phyloP scores from a whole-genome alignment of 2,329 filamentous ascomycete genomes.

The Verticillium alfalfae region DNA sequence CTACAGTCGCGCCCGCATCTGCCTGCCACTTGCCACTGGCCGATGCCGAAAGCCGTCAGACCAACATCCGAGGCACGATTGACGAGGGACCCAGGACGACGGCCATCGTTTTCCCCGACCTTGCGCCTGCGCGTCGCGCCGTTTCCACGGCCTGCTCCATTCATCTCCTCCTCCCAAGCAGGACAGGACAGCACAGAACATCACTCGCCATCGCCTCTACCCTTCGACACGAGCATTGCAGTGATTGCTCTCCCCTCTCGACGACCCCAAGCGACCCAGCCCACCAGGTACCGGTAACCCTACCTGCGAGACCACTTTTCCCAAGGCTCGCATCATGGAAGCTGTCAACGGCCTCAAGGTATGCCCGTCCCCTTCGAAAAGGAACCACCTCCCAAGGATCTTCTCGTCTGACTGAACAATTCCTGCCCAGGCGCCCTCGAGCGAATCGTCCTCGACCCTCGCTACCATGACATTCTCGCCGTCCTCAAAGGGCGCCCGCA shows the following conservation, averaged over 20 bases:
- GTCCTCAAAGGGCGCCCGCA: slow-evolving; percentile 93
- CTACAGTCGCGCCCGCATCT: background rate
- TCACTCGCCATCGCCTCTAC: background rate
- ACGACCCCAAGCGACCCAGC: background rate
- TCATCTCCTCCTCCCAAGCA: background rate
- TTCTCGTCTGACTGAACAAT: too few species aligned
- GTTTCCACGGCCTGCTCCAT: background rate
- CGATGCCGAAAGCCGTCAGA: background rate
- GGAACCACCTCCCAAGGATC: too few species aligned
- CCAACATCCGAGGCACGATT: background rate
- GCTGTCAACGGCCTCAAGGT: background rate
- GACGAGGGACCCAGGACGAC: background rate
- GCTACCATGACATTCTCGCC: slow-evolving; percentile 77
- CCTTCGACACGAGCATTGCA: background rate
- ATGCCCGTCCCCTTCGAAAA: too few species aligned
- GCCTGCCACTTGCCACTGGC: background rate
- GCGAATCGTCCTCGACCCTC: slow-evolving; percentile 72
- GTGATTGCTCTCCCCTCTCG: background rate
- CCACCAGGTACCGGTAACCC: too few species aligned
- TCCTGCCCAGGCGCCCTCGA: slow-evolving; percentile 59
- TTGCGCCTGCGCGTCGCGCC: background rate
- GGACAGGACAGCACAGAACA: background rate
- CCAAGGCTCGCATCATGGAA: background rate
- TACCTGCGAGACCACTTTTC: background rate
- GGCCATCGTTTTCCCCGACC: background rate